Conservation (phyloP, 768 basidiomycete species). For the Termitomyces sp. region DNA sequence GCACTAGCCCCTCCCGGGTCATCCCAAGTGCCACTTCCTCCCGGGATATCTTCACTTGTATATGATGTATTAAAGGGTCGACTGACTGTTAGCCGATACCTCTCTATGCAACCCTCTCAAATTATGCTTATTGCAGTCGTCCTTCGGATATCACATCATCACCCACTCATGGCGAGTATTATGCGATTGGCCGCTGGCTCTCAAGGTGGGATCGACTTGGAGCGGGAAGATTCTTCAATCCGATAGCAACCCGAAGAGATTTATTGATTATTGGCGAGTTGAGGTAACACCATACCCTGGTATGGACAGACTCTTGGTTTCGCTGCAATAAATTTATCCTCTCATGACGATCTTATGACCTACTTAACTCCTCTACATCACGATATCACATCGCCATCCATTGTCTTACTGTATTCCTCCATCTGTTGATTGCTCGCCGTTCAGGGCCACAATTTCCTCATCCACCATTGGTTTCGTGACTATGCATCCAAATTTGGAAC, state of each 20-base stretch:
- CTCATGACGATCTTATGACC: not conserved
- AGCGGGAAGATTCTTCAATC: not conserved
- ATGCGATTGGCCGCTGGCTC: not conserved
- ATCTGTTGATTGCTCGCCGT: not conserved
- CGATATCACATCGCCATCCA: not conserved
- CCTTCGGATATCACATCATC: not conserved
- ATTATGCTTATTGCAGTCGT: not conserved
- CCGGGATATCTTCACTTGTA: not conserved
- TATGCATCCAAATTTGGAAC: not conserved
- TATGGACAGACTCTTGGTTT: constrained; percentile 4
- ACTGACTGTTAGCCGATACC: not conserved
- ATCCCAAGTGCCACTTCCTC: not conserved
- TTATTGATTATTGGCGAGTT: not conserved
- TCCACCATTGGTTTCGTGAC: not conserved
- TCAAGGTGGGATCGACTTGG: too few relatives aligned
- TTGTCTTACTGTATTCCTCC: not conserved
- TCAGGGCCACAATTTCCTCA: not conserved
- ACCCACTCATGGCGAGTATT: too few relatives aligned
- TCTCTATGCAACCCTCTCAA: not conserved
- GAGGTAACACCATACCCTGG: not conserved
- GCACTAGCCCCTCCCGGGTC: not conserved
- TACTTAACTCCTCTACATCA: not conserved
- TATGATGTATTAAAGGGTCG: not conserved
- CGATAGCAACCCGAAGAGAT: not conserved
- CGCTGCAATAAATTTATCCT: not conserved